Base-by-base conservation (phyloP, 2,329 filamentous ascomycete species). In the Amylocarpus encephaloides region DNA sequence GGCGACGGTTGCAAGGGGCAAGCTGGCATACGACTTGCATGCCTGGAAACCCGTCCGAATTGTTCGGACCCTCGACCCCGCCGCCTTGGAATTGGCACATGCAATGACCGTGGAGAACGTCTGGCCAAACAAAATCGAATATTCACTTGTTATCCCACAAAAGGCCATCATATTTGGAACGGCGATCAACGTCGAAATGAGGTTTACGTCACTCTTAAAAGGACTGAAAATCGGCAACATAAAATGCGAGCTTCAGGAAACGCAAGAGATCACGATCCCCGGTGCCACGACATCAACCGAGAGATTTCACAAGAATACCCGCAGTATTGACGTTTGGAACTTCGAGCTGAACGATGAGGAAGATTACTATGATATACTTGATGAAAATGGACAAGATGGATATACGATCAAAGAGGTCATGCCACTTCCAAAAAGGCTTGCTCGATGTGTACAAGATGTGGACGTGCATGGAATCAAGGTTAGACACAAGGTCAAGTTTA, bases 71-170 rank as follows among this genome's bases (percentile, higher is more conserved):
- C 72, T 91, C 42, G 85, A 88, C 53, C 78, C 86, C 10, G 83
- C 83, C 45, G 85, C 86, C 10, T 74, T 91, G 51, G 87, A 92
- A 65, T 78, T 91, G 55, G 77, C 86, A 34, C 86, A 97, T 68
- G 85, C 89, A 43, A 93, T 96, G 88, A 88, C 88, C 56, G 91
- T 97, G 57, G 91, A 96, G 69, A 96, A 96, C 64, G 86, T 95
- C 56, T 98, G 93, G 93, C 87, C 90, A 5, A 93, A 95, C 73
- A 98, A 98, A 74, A 80, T 97, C 61, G 88, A 95, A 67, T 98
- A 98, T 71, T 92, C 89, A 29, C 90, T 98, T 56, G 82, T 88
- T 51, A 88, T 95, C 10, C 92, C 93, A 0, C 91, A 89, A 63
- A 96, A 96, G 71, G 93, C 93, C 1, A 85, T 95, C 48, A 86